These are phyloP conservation scores for Xylariaceae sp. DNA, from an alignment of 2,329 filamentous ascomycete species.

Conservation along the genomic window DNA sequence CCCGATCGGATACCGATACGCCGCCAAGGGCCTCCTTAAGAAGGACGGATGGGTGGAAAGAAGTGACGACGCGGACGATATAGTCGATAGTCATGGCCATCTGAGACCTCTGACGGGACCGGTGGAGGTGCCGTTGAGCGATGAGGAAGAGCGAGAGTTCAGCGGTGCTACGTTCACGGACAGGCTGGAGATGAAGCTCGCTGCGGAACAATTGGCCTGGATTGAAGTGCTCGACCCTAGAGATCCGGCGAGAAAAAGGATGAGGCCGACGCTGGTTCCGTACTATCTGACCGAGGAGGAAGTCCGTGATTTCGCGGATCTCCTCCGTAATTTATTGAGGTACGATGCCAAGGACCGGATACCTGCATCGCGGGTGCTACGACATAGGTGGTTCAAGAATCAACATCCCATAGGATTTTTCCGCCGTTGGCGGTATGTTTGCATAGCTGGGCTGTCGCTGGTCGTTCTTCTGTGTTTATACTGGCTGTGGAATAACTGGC, in stretches of 20 bases:
- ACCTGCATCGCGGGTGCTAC: not conserved
- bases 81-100: not conserved
- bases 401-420: not conserved
- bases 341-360: conserved; percentile 3
- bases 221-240: not conserved
- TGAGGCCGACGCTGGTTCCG: not conserved
- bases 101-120: not conserved
- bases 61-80: not conserved
- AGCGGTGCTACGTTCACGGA: not conserved
- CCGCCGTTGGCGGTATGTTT: not conserved
- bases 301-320: conserved; percentile 1
- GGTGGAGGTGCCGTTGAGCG: not conserved
- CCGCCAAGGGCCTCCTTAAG: not conserved
- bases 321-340: conserved; percentile 8
- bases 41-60: not conserved
- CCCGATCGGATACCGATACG: conserved; percentile 1
- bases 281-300: conserved; percentile 8
- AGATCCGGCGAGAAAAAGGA: not conserved
- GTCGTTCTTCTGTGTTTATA: not conserved
- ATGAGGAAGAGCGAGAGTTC: conserved; percentile 1
- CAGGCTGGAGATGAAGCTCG: conserved; percentile 2
- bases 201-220: not conserved
- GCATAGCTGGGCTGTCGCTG: not conserved
- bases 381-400: conserved; percentile 13
- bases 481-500: not conserved